Base-by-base conservation (phyloP, 2,329 filamentous ascomycete species). In the Alternaria alternata region DNA sequence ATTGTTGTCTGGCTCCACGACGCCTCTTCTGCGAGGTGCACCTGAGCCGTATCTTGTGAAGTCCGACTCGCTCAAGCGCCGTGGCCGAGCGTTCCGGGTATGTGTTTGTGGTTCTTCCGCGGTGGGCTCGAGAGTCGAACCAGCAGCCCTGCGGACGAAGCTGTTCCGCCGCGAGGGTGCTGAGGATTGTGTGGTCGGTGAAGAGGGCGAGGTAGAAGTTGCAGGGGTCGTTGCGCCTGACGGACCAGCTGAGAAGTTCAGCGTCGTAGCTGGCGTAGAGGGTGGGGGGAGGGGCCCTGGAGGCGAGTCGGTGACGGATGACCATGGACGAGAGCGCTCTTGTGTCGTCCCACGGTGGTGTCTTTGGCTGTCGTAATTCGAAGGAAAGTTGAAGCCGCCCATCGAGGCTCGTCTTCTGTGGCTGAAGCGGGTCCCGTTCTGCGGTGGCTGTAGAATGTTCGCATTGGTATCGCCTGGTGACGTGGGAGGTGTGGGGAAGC, bases 41-140 rank as follows among this genome's bases (percentile, higher is more conserved):
- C 87, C 88, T 32, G 87, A 86, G 4, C 88, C 87, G 59, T 89
- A 88, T 75, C 74, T 84, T 76, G 78, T 88, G 80, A 83, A 87
- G 67, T 88, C 85, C 5, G 85, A 87, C 71, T 88, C 86, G 67
- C 86, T 88, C 64, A 85, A 79, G 59, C 85, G 82, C 64, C 85
- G 83, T 67, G 86, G 85, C 28, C 83, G 81, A 46, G 83, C 79
- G 28, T 79, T 77, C 42, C 77, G 76, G n/a, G 81, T 59, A 28
- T 72, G 67, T 7, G 75, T 70, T 28, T 78, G 73, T 30, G 79
- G 70, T 43, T 80, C 78, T 63, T 81, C 79, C 30, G 71, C 76
- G 8, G 83, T 81, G 46, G 82, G 80, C 12, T 80, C 75, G 5
- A 82, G 67, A 28, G 81, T 79, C 1, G 76, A 66, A 28, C 81